Base-by-base conservation (phyloP, 179 eudicot genomes). In the Corrigiola litoralis region DNA sequence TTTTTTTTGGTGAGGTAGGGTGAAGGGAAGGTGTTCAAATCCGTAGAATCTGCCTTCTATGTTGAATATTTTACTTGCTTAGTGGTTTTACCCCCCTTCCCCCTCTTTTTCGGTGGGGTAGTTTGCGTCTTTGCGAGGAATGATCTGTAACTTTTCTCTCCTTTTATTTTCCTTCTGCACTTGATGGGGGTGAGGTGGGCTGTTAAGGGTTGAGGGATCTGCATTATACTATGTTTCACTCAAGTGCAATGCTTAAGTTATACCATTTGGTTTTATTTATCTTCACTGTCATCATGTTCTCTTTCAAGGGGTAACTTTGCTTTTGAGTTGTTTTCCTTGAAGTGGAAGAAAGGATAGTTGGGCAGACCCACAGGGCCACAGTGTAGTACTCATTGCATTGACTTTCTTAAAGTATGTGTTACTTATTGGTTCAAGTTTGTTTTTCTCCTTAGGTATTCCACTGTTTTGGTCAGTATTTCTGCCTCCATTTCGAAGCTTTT, bases 401-500 rank as follows among this genome's bases (percentile, higher is more conserved):
- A 36, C 46, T 54, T 33, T 3, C 9, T 10, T 3, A 14, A 27
- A 41, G 23, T 59, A 40, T 59, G 28, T 7, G n/a, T n/a, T n/a
- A n/a, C n/a, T n/a, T n/a, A n/a, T n/a, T n/a, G n/a, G n/a, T n/a
- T n/a, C n/a, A 51, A n/a, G 23, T 28, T 27, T 16, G 1, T 51
- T 20, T 44, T 31, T 28, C 28, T 44, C 50, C 24, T 57, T 72
- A 87, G 95, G 95, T 87, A 32, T 87, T 87, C 75, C 80, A 85
- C 78, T 87, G 95, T 67, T 87, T 77, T 23, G 88, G 88, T 29
- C 85, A 81, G 69, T 84, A 81, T 42, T 84, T 84, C 64, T 84
- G 88, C 66, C 87, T 87, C 63, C 95, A 87, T 70, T 87, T 87
- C 34, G 95, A 87, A 67, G 95, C 95, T 1, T 85, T 87, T 63